A percentile compares a stretch with the other conserved stretches of the same genome.
phyloP scores from a whole-genome alignment of 2,329 filamentous ascomycete species.

The Pseudocercospora eumusae region DNA sequence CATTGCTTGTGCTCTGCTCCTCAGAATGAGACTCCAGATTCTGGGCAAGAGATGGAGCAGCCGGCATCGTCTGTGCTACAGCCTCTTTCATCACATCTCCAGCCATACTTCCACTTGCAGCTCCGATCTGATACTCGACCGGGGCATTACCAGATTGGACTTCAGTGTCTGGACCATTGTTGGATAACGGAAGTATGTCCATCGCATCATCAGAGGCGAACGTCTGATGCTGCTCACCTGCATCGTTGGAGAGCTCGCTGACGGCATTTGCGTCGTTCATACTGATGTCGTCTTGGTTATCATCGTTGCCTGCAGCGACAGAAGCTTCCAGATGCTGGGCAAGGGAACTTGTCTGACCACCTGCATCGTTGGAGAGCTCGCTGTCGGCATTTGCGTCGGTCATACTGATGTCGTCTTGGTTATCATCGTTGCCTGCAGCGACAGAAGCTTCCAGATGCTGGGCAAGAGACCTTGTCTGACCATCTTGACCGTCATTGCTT shows the following conservation, averaged over 20 bases:
- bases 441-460: not conserved
- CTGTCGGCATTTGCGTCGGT: not conserved
- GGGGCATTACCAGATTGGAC: not conserved
- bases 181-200: not conserved
- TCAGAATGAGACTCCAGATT: not conserved
- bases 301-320: not conserved
- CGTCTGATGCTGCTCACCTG: not conserved
- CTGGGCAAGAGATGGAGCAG: not conserved
- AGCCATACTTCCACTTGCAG: not conserved
- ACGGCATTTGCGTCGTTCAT: not conserved
- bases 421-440: not conserved
- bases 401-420: not conserved
- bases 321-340: not conserved
- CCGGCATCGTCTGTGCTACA: not conserved
- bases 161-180: not conserved
- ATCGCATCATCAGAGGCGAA: not conserved
- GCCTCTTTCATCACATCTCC: not conserved
- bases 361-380: not conserved
- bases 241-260: not conserved
- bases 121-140: not conserved
- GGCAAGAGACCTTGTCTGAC: not conserved
- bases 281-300: not conserved
- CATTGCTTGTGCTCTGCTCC: not conserved
- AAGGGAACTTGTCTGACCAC: not conserved
- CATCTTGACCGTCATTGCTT: not conserved